Evolutionary conservation across 2,329 filamentous ascomycete species (phyloP), one percentile per base, ranked within the genome.

Genomic region (Colletotrichum spaethianum): DNA sequence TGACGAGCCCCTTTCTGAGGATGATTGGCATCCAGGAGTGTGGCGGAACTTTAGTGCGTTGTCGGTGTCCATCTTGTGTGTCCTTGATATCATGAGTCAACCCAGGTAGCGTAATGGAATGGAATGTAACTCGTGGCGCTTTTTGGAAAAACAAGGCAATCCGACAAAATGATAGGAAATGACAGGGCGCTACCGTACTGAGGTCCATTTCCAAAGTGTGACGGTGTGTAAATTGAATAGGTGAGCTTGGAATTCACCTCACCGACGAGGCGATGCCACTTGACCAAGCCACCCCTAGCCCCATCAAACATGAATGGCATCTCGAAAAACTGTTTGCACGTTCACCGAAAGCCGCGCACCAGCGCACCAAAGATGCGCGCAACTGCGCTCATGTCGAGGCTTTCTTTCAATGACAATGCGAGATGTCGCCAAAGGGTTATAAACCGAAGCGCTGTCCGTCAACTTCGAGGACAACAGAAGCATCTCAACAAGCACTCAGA

Each of bases 241-340:
- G 56, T 38, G 44, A 26, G 20, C 28, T 20, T 62, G 44, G 5
- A 12, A 28, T 26, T 48, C 16, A 14, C 28, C n/a, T 38, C n/a
- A 28, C 60, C 44, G 60, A 26, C n/a, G 60, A 62, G 60, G 60
- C 44, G 16, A 62, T 38, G 60, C 60, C 23, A 38, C 14, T 28
- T 14, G 28, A 11, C 16, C 42, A 38, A 48, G 46, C 44, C 60
- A 31, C 44, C 44, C n/a, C n/a, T n/a, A 42, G 38, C 23, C 38
- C 44, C 33, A 28, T 50, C 5, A 36, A 60, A 28, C n/a, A 38
- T 62, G 16, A 23, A 50, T 16, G 14, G 23, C n/a, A 40, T 7
- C 23, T 33, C 23, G 31, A n/a, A 52, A 52, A 61, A 31, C 33
- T 5, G 20, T 36, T 48, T n/a, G 59, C 14, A 38, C 14, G 12